Evolutionary conservation across 2,329 filamentous ascomycete genomes (phyloP).

Genomic region (Cladosporium cucumerinum): DNA sequence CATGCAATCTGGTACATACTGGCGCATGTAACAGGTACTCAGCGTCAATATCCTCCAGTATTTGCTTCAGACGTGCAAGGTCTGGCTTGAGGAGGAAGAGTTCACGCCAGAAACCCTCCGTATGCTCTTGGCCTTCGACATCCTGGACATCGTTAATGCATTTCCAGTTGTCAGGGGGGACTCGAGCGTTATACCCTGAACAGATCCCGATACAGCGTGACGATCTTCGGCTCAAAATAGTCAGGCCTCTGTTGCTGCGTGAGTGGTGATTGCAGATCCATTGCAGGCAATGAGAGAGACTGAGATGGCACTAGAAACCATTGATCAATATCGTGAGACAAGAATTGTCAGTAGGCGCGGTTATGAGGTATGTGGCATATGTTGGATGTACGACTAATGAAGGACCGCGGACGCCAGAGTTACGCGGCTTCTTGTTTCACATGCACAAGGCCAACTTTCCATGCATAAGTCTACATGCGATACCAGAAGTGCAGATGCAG

Average conservation of each 20-base stretch:
- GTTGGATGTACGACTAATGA: slow-evolving; percentile 3
- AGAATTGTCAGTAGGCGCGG: background rate
- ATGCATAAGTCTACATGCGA: background rate
- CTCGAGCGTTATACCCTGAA: slow-evolving; percentile 54
- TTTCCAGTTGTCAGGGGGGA: background rate
- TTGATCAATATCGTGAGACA: background rate
- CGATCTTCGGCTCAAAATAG: slow-evolving; percentile 90
- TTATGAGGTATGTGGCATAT: background rate
- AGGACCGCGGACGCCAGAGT: background rate
- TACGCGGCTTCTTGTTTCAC: slow-evolving; percentile 3
- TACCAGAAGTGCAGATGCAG: background rate
- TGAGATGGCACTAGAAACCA: background rate
- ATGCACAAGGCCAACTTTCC: background rate
- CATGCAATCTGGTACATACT: slow-evolving; percentile 38
- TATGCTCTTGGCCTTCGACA: slow-evolving; percentile 64
- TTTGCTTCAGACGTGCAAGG: slow-evolving; percentile 60
- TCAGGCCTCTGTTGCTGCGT: slow-evolving; percentile 89
- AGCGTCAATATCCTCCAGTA: slow-evolving; percentile 68
- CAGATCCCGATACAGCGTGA: slow-evolving; percentile 79
- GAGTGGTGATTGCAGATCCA: slow-evolving; percentile 65
- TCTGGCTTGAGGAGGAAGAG: slow-evolving; percentile 90
- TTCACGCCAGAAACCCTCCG: slow-evolving; percentile 93
- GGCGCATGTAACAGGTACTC: slow-evolving; percentile 75
- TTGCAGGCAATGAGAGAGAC: background rate
- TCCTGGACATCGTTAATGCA: slow-evolving; percentile 40